Percentiles rank a stretch among this genome's conserved stretches.
Evolutionary conservation across 345 rosid species (phyloP).

Genomic region (Aquilaria sinensis): DNA sequence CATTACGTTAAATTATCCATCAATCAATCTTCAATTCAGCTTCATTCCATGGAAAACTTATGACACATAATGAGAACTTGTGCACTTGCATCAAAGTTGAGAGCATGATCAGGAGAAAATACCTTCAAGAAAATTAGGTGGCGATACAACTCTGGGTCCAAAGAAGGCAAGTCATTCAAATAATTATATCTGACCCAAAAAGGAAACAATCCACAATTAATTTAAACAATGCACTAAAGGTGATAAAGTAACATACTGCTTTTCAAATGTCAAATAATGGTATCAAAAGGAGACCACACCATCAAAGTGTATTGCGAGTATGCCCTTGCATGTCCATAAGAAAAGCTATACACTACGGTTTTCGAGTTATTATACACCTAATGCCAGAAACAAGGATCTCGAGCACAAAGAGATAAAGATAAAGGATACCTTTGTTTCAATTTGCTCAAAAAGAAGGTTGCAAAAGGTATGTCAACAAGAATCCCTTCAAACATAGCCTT

Average conservation of each 20-base stretch:
- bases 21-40: neutral
- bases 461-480: conserved; percentile 97
- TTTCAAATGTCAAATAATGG: too few species aligned
- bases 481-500: conserved; percentile 99
- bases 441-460: conserved; percentile 99
- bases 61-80: neutral
- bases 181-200: conserved; percentile 67
- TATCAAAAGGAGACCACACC: too few species aligned
- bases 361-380: too few species aligned
- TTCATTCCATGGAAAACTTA: neutral
- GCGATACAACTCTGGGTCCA: conserved; percentile 94
- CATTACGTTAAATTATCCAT: too few species aligned
- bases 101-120: conserved; percentile 11
- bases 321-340: too few species aligned
- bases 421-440: conserved; percentile 68
- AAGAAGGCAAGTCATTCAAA: conserved; percentile 92
- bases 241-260: too few species aligned
- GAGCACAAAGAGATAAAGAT: too few species aligned
- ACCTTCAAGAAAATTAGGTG: conserved; percentile 98
- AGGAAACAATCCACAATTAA: conserved; percentile 5
- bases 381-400: too few species aligned
- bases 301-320: too few species aligned
- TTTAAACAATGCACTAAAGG: too few species aligned
- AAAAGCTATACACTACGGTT: too few species aligned
- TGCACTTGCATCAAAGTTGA: too few species aligned